phyloP scores from a whole-genome alignment of 768 basidiomycete species.

The Cyclocybe cylindracea region DNA sequence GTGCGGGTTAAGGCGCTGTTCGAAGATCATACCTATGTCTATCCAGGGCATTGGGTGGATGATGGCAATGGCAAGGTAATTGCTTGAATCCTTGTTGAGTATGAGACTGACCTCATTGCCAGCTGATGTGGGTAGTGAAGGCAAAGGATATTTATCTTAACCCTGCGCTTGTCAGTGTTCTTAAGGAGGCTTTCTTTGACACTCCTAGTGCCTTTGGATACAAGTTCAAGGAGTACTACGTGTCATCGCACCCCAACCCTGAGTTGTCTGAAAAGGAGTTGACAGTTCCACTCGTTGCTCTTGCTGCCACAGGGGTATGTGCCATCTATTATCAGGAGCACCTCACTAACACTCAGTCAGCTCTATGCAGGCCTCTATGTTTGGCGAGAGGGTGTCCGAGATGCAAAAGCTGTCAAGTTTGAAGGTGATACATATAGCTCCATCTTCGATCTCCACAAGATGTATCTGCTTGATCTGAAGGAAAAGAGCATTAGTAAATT shows the following conservation, averaged over 20 bases:
- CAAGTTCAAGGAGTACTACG: constrained; percentile 6
- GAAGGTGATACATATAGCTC: neutral
- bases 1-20: constrained; percentile 4
- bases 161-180: constrained; percentile 1
- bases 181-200: constrained; percentile 1
- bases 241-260: neutral
- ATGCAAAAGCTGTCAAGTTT: neutral
- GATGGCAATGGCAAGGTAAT: constrained; percentile 6
- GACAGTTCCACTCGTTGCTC: constrained; percentile 7
- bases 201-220: constrained; percentile 3
- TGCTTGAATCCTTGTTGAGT: neutral
- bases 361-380: constrained; percentile 1
- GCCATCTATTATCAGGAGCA: neutral
- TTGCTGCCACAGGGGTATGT: constrained; percentile 8
- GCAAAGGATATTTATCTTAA: constrained; percentile 7
- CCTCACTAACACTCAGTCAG: neutral
- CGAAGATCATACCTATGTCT: constrained; percentile 6
- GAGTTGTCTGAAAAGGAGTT: constrained; percentile 1
- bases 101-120: neutral
- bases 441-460: constrained; percentile 1
- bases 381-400: neutral
- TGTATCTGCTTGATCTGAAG: neutral
- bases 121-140: constrained; percentile 4
- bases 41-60: constrained; percentile 9
- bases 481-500: neutral